Conservation (phyloP, 2,329 filamentous ascomycete genomes). For the Lecanicillium sp. region DNA sequence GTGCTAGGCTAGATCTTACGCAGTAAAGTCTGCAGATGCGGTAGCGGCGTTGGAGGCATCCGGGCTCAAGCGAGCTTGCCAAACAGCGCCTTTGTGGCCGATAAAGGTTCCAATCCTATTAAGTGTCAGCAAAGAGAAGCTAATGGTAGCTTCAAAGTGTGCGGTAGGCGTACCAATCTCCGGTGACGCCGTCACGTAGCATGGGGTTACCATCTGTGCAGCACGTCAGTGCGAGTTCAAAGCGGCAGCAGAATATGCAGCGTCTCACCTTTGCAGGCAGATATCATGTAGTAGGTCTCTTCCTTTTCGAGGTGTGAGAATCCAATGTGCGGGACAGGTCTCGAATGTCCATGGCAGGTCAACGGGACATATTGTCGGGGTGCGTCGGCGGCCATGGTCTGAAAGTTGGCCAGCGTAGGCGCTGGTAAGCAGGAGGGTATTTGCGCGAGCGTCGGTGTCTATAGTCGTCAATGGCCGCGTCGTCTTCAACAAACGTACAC, state of each 20-base stretch:
- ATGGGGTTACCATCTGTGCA: slow-evolving; percentile 87
- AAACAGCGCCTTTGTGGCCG: slow-evolving; percentile 95
- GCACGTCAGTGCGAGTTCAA: slow-evolving; percentile 13
- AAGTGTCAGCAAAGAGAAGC: too few relatives aligned
- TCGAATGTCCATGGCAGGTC: slow-evolving; percentile 90
- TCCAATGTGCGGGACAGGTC: slow-evolving; percentile 82
- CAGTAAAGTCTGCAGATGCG: slow-evolving; percentile 91
- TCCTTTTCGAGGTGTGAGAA: slow-evolving; percentile 80
- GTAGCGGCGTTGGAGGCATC: slow-evolving; percentile 86
- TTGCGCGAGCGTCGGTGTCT: not conserved
- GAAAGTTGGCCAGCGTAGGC: not conserved
- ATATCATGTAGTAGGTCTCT: slow-evolving; percentile 84
- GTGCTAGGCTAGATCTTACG: slow-evolving; percentile 43
- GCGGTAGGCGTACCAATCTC: slow-evolving; percentile 62
- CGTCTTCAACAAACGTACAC: not conserved
- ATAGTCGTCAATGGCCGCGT: not conserved
- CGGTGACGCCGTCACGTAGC: slow-evolving; percentile 91
- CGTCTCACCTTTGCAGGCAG: slow-evolving; percentile 72
- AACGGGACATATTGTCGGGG: slow-evolving; percentile 66
- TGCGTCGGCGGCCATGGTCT: slow-evolving; percentile 25
- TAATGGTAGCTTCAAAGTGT: slow-evolving; percentile 11
- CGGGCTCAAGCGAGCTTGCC: slow-evolving; percentile 85
- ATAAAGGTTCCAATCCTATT: slow-evolving; percentile 96
- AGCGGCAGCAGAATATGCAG: slow-evolving; percentile 7
- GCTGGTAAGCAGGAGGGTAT: not conserved